phyloP scores from a whole-genome alignment of 2,329 filamentous ascomycete genomes.

The Cytospora piceicola region DNA sequence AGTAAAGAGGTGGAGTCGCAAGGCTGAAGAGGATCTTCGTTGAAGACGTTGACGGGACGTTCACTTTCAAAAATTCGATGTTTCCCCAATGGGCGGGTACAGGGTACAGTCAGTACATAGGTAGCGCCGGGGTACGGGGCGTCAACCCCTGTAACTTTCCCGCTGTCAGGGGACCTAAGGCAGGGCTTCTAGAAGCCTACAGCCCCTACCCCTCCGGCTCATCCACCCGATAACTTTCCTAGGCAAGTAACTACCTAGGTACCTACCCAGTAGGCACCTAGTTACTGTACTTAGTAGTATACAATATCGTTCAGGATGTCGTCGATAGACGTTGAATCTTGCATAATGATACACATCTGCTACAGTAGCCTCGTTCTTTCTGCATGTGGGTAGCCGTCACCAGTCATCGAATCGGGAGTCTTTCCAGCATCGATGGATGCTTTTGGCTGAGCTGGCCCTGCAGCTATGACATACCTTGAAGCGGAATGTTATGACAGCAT shows the following conservation, averaged over 20 bases:
- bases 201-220: not conserved
- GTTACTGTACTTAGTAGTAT: not conserved
- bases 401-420: not conserved
- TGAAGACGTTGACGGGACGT: constrained; percentile 1
- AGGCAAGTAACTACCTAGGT: no score
- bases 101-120: no score
- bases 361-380: constrained; percentile 1
- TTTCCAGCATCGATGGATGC: not conserved
- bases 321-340: not conserved
- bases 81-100: not conserved
- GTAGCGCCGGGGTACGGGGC: not conserved
- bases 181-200: not conserved
- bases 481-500: not conserved
- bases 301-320: not conserved
- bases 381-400: not conserved
- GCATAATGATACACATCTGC: not conserved
- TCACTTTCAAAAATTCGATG: constrained; percentile 1
- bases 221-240: not conserved
- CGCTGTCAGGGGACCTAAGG: not conserved
- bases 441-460: not conserved
- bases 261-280: no score
- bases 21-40: not conserved
- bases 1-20: not conserved
- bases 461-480: not conserved
- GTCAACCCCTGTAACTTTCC: not conserved